phyloP scores from a whole-genome alignment of 148 eudicot genomes.

The Nepenthes mirabilis region DNA sequence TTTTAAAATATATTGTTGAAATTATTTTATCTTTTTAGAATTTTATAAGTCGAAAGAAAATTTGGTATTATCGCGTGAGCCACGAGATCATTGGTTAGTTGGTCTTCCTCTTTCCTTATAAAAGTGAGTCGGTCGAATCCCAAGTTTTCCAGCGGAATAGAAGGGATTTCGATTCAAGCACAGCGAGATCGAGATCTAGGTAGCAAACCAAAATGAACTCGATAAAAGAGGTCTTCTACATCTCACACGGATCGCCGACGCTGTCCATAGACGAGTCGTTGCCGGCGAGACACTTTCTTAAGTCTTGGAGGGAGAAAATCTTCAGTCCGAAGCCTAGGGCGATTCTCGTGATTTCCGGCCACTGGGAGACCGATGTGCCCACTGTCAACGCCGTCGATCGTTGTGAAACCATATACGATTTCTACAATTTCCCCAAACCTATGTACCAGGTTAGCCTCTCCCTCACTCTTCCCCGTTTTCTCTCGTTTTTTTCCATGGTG shows the following conservation, averaged over 20 bases:
- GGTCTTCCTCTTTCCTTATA: no score
- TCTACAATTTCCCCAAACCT: constrained; percentile 49
- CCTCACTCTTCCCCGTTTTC: not conserved
- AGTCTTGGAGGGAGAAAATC: constrained; percentile 28
- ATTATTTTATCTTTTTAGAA: no score
- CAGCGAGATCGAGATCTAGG: no score
- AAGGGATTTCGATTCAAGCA: no score
- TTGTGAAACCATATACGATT: constrained; percentile 50
- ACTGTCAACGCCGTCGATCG: constrained; percentile 32
- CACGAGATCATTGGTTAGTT: no score
- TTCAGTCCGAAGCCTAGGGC: constrained; percentile 28
- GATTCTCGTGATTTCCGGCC: constrained; percentile 52
- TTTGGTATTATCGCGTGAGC: no score
- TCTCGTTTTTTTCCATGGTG: not conserved
- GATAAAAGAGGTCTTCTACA: constrained; percentile 31
- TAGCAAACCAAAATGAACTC: no score
- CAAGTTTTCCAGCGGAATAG: no score
- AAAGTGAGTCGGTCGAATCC: no score
- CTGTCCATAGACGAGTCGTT: constrained; percentile 51
- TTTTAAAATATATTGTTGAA: no score
- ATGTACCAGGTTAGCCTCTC: constrained; percentile 16
- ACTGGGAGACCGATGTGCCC: constrained; percentile 65
- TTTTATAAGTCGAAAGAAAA: no score
- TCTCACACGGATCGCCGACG: constrained; percentile 69
- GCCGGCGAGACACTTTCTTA: constrained; percentile 46